These are phyloP conservation scores for Chlorencoelia australis DNA, from an alignment of 2,329 filamentous ascomycete genomes.

Conservation along the genomic window DNA sequence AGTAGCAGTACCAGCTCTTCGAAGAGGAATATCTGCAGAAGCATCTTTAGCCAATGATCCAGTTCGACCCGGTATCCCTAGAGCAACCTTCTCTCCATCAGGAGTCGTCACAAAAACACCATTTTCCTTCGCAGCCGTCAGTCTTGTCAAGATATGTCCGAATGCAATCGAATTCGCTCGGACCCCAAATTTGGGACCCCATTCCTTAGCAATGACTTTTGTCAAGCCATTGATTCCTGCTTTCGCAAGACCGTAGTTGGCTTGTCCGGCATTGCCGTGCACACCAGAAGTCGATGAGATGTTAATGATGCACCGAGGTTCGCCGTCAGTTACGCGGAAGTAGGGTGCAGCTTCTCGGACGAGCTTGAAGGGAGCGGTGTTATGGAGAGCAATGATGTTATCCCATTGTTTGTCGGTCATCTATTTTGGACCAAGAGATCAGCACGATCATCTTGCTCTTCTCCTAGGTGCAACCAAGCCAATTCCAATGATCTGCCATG, in stretches of 20 bases:
- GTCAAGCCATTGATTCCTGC: slow-evolving; percentile 74
- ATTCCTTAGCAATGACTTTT: slow-evolving; percentile 87
- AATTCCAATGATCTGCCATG: slow-evolving; percentile 9
- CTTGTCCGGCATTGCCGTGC: slow-evolving; percentile 83
- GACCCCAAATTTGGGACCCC: slow-evolving; percentile 77
- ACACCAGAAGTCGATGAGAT: slow-evolving; percentile 74
- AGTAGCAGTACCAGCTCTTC: slow-evolving; percentile 65
- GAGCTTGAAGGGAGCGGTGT: slow-evolving; percentile 77
- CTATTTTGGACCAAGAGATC: no score
- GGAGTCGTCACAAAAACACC: slow-evolving; percentile 70
- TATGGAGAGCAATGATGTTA: slow-evolving; percentile 74
- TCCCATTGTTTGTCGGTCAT: slow-evolving; percentile 90
- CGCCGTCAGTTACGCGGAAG: slow-evolving; percentile 78
- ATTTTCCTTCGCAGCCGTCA: slow-evolving; percentile 77
- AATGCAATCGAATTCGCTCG: slow-evolving; percentile 78
- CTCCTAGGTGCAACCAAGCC: slow-evolving; percentile 5
- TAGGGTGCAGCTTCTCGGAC: slow-evolving; percentile 72
- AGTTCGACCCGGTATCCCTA: slow-evolving; percentile 62
- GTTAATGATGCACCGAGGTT: slow-evolving; percentile 70
- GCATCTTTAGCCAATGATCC: slow-evolving; percentile 32
- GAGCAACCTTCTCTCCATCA: slow-evolving; percentile 62
- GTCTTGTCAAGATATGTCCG: slow-evolving; percentile 67
- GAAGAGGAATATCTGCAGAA: slow-evolving; percentile 65
- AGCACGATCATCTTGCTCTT: no score
- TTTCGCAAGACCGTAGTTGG: slow-evolving; percentile 81